phyloP scores from a whole-genome alignment of 176 grass and related monocot genomes.

The Oryza punctata region DNA sequence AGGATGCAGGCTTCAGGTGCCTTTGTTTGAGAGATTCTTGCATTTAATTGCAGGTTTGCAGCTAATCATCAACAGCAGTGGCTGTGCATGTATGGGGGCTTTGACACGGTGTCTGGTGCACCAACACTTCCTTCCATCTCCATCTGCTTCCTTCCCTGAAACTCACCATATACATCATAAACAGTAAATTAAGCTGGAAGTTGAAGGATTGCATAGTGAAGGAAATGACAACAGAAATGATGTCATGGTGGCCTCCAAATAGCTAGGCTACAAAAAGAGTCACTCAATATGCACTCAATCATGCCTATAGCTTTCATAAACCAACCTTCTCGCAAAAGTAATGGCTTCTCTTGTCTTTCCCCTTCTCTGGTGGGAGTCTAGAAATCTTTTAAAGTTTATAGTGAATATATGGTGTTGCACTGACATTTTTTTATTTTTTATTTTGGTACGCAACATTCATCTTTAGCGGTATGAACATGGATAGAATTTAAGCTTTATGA shows the following conservation, averaged over 20 bases:
- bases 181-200: background rate
- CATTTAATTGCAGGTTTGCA: background rate
- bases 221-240: background rate
- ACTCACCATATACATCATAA: background rate
- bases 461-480: background rate
- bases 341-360: background rate
- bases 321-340: slow-evolving; percentile 1
- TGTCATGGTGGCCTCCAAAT: background rate
- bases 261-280: background rate
- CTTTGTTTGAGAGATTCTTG: background rate
- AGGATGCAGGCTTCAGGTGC: background rate
- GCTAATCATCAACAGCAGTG: background rate
- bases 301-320: background rate
- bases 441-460: background rate
- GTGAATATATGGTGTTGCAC: slow-evolving; percentile 9
- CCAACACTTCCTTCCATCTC: background rate
- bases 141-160: background rate
- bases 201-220: background rate
- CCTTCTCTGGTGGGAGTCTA: background rate
- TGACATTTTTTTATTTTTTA: background rate
- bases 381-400: slow-evolving; percentile 1
- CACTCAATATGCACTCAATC: background rate
- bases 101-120: background rate
- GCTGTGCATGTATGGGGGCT: background rate
- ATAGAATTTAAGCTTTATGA: background rate